Conservation (phyloP, 208 protist species). For the Tritrichomonas musculus region DNA sequence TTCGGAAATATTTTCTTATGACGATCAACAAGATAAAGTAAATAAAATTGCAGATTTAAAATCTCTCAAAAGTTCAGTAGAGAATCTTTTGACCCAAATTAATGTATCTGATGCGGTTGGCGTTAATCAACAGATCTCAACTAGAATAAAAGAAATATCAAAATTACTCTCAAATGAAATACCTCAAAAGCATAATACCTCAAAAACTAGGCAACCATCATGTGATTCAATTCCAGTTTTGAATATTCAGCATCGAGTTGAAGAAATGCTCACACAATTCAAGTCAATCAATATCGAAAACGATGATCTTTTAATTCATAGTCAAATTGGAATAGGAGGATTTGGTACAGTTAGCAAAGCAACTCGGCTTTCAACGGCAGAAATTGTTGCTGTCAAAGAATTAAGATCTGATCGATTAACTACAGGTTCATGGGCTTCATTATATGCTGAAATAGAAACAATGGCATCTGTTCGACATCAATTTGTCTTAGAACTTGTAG, state of each 20-base stretch:
- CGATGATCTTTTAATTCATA: not conserved
- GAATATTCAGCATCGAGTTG: not conserved
- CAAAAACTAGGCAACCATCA: not conserved
- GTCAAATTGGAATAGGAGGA: not conserved
- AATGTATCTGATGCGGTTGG: not conserved
- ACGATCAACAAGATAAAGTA: not conserved
- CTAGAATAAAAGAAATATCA: not conserved
- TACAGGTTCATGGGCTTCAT: not conserved
- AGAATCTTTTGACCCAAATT: not conserved
- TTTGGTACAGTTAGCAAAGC: not conserved
- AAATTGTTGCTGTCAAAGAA: conserved; percentile 17
- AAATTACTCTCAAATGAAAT: not conserved
- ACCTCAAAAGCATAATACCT: not conserved
- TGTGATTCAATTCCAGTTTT: not conserved
- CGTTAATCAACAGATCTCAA: not conserved
- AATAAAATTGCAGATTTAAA: not conserved
- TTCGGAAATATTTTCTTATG: not conserved
- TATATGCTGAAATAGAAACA: not conserved
- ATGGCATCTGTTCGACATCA: not conserved
- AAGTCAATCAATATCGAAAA: not conserved
- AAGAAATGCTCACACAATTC: not conserved
- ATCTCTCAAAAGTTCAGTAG: not conserved
- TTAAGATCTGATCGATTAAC: not conserved
- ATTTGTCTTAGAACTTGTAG: not conserved
- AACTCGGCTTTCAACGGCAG: not conserved